Conservation (phyloP, 2,329 filamentous ascomycete species). For the Fusarium sp. region DNA sequence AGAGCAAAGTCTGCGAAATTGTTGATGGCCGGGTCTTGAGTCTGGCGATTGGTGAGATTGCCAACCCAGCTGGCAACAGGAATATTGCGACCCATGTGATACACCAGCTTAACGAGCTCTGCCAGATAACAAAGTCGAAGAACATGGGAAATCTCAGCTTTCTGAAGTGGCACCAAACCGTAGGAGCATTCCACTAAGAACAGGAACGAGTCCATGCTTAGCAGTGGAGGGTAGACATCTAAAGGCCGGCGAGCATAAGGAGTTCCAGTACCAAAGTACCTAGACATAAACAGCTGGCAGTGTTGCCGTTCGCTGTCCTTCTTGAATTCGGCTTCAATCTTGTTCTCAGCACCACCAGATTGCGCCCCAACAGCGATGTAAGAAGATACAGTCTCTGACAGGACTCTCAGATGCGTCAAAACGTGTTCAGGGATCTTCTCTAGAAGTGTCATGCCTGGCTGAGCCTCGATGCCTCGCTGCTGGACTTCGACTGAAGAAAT, state of each 20-base stretch:
- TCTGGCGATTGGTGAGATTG: slow-evolving; percentile 57
- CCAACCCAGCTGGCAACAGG: slow-evolving; percentile 63
- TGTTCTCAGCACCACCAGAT: slow-evolving; percentile 68
- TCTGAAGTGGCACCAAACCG: slow-evolving; percentile 74
- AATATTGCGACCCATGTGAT: slow-evolving; percentile 68
- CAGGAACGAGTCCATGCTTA: slow-evolving; percentile 78
- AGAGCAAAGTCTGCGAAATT: slow-evolving; percentile 70
- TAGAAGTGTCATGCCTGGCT: slow-evolving; percentile 79
- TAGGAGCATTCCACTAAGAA: slow-evolving; percentile 86
- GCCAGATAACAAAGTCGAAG: slow-evolving; percentile 89
- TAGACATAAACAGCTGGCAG: slow-evolving; percentile 78
- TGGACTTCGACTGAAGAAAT: slow-evolving; percentile 92
- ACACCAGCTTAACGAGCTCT: slow-evolving; percentile 87
- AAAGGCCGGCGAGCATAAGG: slow-evolving; percentile 56
- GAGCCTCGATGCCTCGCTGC: slow-evolving; percentile 84
- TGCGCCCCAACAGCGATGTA: slow-evolving; percentile 84
- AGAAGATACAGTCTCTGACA: slow-evolving; percentile 88
- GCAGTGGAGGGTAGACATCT: slow-evolving; percentile 67
- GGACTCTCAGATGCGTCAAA: slow-evolving; percentile 86
- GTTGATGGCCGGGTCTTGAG: slow-evolving; percentile 61
- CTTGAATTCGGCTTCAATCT: slow-evolving; percentile 74
- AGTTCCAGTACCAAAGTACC: slow-evolving; percentile 61
- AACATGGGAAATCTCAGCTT: slow-evolving; percentile 81
- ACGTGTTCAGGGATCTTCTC: slow-evolving; percentile 87
- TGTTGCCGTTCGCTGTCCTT: slow-evolving; percentile 78